Base-by-base conservation (phyloP, 768 basidiomycete genomes). In the Russula olivacea region DNA sequence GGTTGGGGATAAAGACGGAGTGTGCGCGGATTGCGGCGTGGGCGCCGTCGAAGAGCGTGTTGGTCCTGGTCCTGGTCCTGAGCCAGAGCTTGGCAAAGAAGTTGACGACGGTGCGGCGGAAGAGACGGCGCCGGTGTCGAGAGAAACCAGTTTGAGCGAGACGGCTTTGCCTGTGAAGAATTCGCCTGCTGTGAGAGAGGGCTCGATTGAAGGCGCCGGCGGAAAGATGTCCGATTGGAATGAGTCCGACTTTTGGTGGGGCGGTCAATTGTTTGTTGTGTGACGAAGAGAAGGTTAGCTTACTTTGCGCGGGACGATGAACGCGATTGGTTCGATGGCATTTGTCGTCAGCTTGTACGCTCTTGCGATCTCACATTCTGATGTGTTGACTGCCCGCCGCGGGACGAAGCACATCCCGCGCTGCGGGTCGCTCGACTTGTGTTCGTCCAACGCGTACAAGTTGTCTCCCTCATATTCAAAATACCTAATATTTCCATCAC, bases 211-310 rank as follows among this genome's bases (percentile, higher is more conserved):
- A 0, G 86, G 86, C 0, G 93, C 96, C 10, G 92, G 91, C 5
- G 97, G 96, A 80, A 85, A 98, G 73, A 98, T 96, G 74, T 98
- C 96, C 15, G 93, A 87, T 74, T 98, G 96, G 91, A 98, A 98
- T 5, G 87, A 85, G 61, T 98, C 94, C 41, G 94, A 83, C 91
- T 93, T 72, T 23, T 19, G n/a, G 19, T 1, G 15, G 5, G 41
- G 30, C 8, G 4, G 34, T 30, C 11, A 14, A 8, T 2, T 3
- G 30, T 61, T 17, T 30, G 36, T 36, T 36, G 5, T 9, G 19
- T 30, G 23, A 40, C 15, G 56, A 23, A 2, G 21, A 72, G n/a
- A 12, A 1, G 1, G 10, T 17, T 9, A 25, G 7, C 81, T 57
- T 66, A 90, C 93, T 76, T 89, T 96, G 66, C 96, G 84, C 15